Evolutionary conservation across 2,329 filamentous ascomycete genomes (phyloP), one percentile per base, ranked within the genome.

Genomic region (Pezicula rhizophila): DNA sequence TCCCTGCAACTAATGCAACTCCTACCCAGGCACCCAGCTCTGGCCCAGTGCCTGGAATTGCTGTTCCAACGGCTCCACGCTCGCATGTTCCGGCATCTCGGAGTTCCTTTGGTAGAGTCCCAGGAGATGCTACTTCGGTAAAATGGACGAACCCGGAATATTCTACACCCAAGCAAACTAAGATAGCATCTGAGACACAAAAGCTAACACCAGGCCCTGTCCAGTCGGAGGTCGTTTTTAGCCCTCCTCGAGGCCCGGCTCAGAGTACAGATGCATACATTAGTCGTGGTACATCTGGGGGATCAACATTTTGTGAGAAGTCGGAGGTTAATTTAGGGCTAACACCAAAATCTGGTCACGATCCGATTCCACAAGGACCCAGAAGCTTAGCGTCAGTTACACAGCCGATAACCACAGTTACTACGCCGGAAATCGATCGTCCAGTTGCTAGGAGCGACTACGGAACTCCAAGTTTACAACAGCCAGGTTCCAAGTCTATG

Each of bases 31-130:
- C 48, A 14, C 40, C 25, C 12, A 49, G 25, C 18, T 18, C 31
- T 45, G 53, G 56, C n/a, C 54, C 54, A n/a, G 31, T 59, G 3
- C 56, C 58, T 26, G 56, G 58, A 15, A 49, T 59, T n/a, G 40
- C 54, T n/a, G 52, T 62, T 39, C 60, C 60, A 5, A 62, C 57
- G 10, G 60, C 60, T 11, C 60, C 60, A 15, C 49, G 59, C 25
- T 20, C 46, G 20, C 46, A 43, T 46, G 45, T 17, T 10, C 20
- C 45, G 26, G 34, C 25, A 40, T 28, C 45, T 23, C 38, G 34
- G 3, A 46, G 39, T 39, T 46, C 45, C 4, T 42, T 42, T 26
- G 40, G 18, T 28, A 42, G 40, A 42, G n/a, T 25, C 4, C 18
- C 18, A 28, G 20, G n/a, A 26, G 40, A 42, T 26, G 40, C 40